Evolutionary conservation across 805 yeast genomes (phyloP), one percentile per base, ranked within the genome.

Genomic region (Metschnikowia drakensbergensis): DNA sequence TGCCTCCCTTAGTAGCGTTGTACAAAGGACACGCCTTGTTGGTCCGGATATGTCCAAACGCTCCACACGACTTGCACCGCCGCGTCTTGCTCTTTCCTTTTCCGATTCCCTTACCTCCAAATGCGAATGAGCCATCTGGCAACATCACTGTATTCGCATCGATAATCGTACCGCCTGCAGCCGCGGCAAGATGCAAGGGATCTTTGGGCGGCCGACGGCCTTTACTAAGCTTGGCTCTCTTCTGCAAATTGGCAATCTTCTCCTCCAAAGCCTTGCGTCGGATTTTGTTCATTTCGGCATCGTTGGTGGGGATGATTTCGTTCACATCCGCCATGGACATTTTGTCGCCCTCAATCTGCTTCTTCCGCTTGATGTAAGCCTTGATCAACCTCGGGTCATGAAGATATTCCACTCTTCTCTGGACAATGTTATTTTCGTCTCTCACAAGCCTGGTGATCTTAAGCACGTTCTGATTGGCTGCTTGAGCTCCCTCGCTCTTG

Each of bases 21-120:
- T 87, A 92, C 79, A 90, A 76, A 11, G 98, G 99, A 69, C 99
- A 92, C 1, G 92, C 72, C 60, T 85, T 86, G 64, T 89, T 90
- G 2, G 99, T 92, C 63, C 94, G 79, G 53, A 92, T 92, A 65
- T 92, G 99, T 0, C 98, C 99, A 54, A 87, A 77, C 9, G 92
- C 94, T 23, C 98, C 98, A 75, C 99, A 92, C 0, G 94, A 85
- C 3, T 95, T 91, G 69, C 99, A 92, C 61, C 88, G 81, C 63
- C 99, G 75, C 6, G 86, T 84, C 4, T 81, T 82, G 29, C 84
- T 76, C 58, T 84, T 84, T 30, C 86, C 86, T 58, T 85, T 85
- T 29, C 88, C 88, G 37, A 80, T 79, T 25, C 87, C 86, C 56
- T 82, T 83, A n/a, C 84, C 86, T 32, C 81, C 78, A 37, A 78